phyloP scores from a whole-genome alignment of 495 filamentous ascomycete genomes.

The Saxophila tyrrhenica region DNA sequence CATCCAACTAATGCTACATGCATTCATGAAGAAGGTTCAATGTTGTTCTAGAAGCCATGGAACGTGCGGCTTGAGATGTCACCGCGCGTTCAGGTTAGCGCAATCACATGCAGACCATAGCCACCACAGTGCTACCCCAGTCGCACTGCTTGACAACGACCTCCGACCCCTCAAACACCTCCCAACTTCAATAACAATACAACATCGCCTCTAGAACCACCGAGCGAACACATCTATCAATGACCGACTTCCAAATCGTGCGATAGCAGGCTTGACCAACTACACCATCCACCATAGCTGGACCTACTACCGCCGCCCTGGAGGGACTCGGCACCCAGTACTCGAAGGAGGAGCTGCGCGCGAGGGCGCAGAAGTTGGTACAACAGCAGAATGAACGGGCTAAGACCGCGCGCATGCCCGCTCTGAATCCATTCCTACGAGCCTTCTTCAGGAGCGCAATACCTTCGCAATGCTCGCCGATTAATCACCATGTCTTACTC shows the following conservation, averaged over 20 bases:
- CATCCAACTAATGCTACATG: no score
- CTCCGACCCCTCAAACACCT: no score
- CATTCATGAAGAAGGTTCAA: no score
- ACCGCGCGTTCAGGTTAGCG: no score
- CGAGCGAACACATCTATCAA: no score
- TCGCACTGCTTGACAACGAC: no score
- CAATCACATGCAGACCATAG: no score
- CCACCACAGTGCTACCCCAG: no score
- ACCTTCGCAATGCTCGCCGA: conserved; percentile 82
- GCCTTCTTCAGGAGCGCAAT: conserved; percentile 96
- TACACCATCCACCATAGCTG: neutral
- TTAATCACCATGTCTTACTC: conserved; percentile 86
- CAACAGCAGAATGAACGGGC: conserved; percentile 2
- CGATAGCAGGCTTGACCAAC: neutral
- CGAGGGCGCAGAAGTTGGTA: neutral
- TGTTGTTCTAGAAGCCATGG: neutral
- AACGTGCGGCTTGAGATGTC: no score
- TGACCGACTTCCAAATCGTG: no score
- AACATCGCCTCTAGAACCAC: no score
- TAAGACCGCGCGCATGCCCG: conserved; percentile 23
- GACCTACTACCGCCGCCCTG: neutral
- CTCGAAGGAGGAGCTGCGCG: conserved; percentile 2
- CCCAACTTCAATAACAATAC: no score
- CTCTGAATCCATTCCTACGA: conserved; percentile 95
- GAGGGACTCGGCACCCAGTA: conserved; percentile 2